Percentiles rank a stretch among this genome's conserved stretches.
Conservation (phyloP, 2,329 filamentous ascomycete genomes). For the Sordariomycetes sp. region DNA sequence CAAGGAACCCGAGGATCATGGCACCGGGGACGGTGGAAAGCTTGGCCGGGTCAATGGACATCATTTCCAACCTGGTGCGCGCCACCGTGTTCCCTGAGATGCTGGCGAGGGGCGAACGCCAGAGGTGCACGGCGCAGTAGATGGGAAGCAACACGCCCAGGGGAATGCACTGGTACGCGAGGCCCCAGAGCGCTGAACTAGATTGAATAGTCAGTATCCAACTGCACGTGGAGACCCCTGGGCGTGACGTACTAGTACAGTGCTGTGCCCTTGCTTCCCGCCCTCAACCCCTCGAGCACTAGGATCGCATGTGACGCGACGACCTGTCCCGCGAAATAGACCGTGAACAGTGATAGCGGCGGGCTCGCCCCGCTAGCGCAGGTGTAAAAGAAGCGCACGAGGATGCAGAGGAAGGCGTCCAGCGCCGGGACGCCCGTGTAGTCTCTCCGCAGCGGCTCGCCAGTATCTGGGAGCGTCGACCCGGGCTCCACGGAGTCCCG, state of each 20-base stretch:
- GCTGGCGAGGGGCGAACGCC: constrained; percentile 9
- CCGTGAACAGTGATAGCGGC: constrained; percentile 8
- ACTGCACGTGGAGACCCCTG: neutral
- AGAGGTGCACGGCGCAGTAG: constrained; percentile 11
- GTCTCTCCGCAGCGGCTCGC: constrained; percentile 1
- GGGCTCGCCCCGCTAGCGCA: constrained; percentile 7
- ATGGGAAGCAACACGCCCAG: constrained; percentile 11
- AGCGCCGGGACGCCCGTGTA: constrained; percentile 10
- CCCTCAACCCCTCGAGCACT: constrained; percentile 9
- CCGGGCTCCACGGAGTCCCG: neutral
- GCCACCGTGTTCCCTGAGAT: constrained; percentile 6
- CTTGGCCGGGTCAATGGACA: constrained; percentile 8
- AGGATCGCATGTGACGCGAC: constrained; percentile 9
- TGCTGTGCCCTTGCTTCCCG: constrained; percentile 9
- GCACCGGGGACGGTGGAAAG: constrained; percentile 5
- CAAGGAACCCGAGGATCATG: constrained; percentile 8
- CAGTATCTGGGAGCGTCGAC: neutral
- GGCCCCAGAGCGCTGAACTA: constrained; percentile 11
- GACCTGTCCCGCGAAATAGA: constrained; percentile 11
- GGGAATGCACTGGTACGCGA: constrained; percentile 11
- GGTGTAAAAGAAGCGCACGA: constrained; percentile 10
- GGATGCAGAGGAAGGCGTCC: constrained; percentile 8
- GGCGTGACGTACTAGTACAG: constrained; percentile 9
- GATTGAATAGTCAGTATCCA: neutral
- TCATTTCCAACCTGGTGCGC: constrained; percentile 1